Evolutionary conservation across 2,329 filamentous ascomycete species (phyloP), one percentile per base, ranked within the genome.

Genomic region (Aspergillus thermomutatus): DNA sequence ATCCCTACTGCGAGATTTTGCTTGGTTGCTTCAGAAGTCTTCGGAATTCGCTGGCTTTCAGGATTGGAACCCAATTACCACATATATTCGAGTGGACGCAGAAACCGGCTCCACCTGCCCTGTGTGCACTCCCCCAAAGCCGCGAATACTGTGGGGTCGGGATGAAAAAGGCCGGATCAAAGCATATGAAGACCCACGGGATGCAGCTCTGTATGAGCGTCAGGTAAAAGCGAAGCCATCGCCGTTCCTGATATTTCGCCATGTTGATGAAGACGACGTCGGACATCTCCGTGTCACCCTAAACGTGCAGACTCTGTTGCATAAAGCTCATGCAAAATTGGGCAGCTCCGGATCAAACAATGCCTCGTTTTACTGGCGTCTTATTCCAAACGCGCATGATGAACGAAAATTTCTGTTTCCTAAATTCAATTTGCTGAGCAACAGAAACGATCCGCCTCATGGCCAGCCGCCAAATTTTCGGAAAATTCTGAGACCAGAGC

Each of bases 161-260:
- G 60, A 70, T 48, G 59, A 58, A 48, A 66, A 62, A 46, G 66
- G 67, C 5, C 59, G 57, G 14, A 57, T 80, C 21, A 71, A 70
- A 14, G 75, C 80, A 1, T 79, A 78, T 50, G 84, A 86, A 63
- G 77, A 85, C 60, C 76, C 79, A 0, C 65, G 76, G 54, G 74
- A 78, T 57, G 82, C 83, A 28, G 79, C 77, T 1, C 56, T 66
- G 0, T 84, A 79, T 58, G 84, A 86, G 63, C 73, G 75, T 40
- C 71, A 72, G 1, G 65, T 83, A 10, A 85, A 86, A 61, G 66
- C 67, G 19, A 72, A 78, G 11, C 79, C 81, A 2, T 51, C 70
- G 0, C 66, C 77, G 1, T 78, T 82, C 47, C 59, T 75, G 19
- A 71, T 75, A 1, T 76, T 78, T 31, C 64, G 73, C 26, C 60